These are phyloP conservation scores for Debaryomyces prosopidis DNA, from an alignment of 805 yeast species.

Conservation along the genomic window DNA sequence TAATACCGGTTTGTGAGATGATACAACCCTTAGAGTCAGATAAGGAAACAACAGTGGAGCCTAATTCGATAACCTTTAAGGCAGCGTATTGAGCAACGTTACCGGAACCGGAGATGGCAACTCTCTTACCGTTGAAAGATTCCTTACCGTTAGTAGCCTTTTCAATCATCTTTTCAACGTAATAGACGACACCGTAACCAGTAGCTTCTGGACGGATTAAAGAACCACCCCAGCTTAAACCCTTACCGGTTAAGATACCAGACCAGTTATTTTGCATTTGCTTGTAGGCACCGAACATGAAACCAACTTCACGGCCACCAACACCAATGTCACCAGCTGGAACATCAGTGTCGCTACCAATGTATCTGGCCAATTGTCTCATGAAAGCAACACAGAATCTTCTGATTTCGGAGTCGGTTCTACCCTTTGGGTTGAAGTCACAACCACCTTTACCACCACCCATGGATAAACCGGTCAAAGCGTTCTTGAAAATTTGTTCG, in stretches of 20 bases:
- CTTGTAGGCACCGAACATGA: slow-evolving; percentile 96
- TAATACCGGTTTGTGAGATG: slow-evolving; percentile 77
- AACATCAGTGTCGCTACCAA: slow-evolving; percentile 96
- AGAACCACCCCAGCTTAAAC: slow-evolving; percentile 98
- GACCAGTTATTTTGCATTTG: slow-evolving; percentile 87
- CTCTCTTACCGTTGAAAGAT: slow-evolving; percentile 88
- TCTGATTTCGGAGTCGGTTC: slow-evolving; percentile 90
- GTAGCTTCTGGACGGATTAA: slow-evolving; percentile 99
- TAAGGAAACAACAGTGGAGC: slow-evolving; percentile 90
- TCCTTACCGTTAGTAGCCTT: slow-evolving; percentile 88
- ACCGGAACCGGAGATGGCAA: slow-evolving; percentile 97
- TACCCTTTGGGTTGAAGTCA: slow-evolving; percentile 96
- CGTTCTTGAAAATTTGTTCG: slow-evolving; percentile 98
- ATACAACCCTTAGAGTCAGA: slow-evolving; percentile 95
- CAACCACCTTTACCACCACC: slow-evolving; percentile 99
- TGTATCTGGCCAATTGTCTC: slow-evolving; percentile 93
- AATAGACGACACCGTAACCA: slow-evolving; percentile 96
- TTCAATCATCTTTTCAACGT: slow-evolving; percentile 96
- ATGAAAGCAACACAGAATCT: slow-evolving; percentile 95
- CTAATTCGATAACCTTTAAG: slow-evolving; percentile 92
- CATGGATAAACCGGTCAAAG: slow-evolving; percentile 94
- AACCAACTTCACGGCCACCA: slow-evolving; percentile 95
- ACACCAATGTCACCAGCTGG: slow-evolving; percentile 99
- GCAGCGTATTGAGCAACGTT: slow-evolving; percentile 99
- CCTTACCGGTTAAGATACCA: slow-evolving; percentile 98